Percentiles rank a stretch among this genome's conserved stretches.
Conservation (phyloP, 495 filamentous ascomycete genomes). For the Trichoderma gamsii region DNA sequence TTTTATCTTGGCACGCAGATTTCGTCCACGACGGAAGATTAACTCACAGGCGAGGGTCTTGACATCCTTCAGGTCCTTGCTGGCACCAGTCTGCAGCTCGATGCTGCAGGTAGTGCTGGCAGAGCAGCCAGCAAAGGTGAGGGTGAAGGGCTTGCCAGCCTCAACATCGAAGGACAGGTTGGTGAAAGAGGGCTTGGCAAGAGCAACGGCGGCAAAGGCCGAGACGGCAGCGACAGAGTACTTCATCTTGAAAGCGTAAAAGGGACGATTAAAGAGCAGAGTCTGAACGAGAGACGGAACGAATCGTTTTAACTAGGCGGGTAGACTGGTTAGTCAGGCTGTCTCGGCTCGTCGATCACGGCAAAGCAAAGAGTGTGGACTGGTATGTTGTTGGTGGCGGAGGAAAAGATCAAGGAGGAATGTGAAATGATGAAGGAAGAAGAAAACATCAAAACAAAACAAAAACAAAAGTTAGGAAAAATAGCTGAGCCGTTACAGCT, state of each 20-base stretch:
- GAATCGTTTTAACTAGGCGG: not conserved
- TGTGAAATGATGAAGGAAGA: not conserved
- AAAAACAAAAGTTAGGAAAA: not conserved
- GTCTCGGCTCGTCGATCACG: not conserved
- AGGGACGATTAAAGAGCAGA: not conserved
- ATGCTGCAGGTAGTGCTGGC: slow-evolving; percentile 32
- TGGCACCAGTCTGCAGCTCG: slow-evolving; percentile 31
- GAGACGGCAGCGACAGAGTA: slow-evolving; percentile 30
- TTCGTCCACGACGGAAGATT: not conserved
- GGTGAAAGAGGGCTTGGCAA: slow-evolving; percentile 34
- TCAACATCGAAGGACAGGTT: slow-evolving; percentile 35
- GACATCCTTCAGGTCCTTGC: slow-evolving; percentile 31
- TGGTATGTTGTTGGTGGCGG: not conserved
- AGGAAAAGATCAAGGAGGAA: not conserved
- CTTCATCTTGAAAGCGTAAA: slow-evolving; percentile 37
- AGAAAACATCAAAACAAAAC: not conserved
- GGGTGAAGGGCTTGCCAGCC: slow-evolving; percentile 35
- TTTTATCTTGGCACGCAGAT: not conserved
- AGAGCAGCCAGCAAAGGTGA: slow-evolving; percentile 35
- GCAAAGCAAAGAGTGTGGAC: not conserved
- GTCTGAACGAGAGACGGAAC: slow-evolving; percentile 8
- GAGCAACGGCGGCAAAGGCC: slow-evolving; percentile 34
- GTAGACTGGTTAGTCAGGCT: not conserved
- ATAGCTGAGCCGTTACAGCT: not conserved
- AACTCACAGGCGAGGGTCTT: slow-evolving; percentile 32